phyloP scores from a whole-genome alignment of 306 rosid genomes.

The Lagenaria siceraria region DNA sequence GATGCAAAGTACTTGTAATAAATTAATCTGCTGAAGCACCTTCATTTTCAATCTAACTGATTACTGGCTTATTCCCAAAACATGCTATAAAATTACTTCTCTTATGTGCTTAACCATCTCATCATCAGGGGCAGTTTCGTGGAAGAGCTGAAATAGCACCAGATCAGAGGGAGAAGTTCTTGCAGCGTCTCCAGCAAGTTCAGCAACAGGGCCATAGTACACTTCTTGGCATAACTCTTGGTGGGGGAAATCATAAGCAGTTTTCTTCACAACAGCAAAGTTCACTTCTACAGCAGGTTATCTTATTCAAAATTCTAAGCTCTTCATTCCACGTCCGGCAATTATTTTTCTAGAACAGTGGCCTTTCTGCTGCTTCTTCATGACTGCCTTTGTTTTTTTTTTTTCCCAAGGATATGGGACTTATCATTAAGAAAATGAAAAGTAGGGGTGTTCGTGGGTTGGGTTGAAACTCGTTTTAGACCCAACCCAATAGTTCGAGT shows the following conservation, averaged over 20 bases:
- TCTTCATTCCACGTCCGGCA: background rate
- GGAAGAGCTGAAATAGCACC: slow-evolving; percentile 96
- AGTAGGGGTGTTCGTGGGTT: too few relatives aligned
- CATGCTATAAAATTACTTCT: background rate
- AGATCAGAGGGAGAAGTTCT: slow-evolving; percentile 87
- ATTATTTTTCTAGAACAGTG: background rate
- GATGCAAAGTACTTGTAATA: background rate
- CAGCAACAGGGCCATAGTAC: slow-evolving; percentile 83
- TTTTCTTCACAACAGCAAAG: slow-evolving; percentile 75
- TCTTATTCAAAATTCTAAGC: slow-evolving; percentile 3
- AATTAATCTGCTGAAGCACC: background rate
- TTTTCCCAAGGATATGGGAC: background rate
- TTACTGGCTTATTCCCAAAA: background rate
- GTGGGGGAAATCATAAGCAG: slow-evolving; percentile 77
- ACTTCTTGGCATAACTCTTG: slow-evolving; percentile 68
- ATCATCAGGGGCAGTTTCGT: slow-evolving; percentile 61
- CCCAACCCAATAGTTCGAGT: too few relatives aligned
- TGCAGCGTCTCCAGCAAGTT: slow-evolving; percentile 90
- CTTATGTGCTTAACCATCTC: slow-evolving; percentile 15
- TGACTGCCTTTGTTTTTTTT: background rate
- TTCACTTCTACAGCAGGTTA: slow-evolving; percentile 78
- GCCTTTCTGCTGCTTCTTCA: background rate
- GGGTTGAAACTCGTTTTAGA: too few relatives aligned
- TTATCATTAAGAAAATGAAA: too few relatives aligned
- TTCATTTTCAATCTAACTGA: background rate